Percentiles rank a stretch among this genome's conserved stretches.
Conservation (phyloP, 2,329 filamentous ascomycete genomes). For the Phialemoniopsis sp. region DNA sequence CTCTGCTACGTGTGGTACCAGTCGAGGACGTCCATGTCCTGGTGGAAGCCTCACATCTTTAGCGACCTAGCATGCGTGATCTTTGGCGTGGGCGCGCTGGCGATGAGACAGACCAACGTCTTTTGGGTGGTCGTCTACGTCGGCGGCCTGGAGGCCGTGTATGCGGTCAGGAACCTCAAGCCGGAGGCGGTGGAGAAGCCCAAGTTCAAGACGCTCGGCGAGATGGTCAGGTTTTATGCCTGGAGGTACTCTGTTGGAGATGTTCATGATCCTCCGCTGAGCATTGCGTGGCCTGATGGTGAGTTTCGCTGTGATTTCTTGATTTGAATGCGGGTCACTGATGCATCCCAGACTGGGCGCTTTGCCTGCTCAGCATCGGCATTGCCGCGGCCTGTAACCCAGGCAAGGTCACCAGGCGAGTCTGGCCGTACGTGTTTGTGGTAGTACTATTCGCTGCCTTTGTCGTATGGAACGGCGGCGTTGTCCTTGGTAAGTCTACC, state of each 20-base stretch:
- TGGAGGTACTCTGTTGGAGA: slow-evolving; percentile 44
- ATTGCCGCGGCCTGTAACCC: slow-evolving; percentile 52
- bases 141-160: slow-evolving; percentile 55
- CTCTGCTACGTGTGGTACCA: slow-evolving; percentile 49
- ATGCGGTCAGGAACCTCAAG: slow-evolving; percentile 32
- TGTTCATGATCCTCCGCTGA: slow-evolving; percentile 50
- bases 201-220: slow-evolving; percentile 20
- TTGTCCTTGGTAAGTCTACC: slow-evolving; percentile 70
- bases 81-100: slow-evolving; percentile 62
- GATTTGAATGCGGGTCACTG: not conserved
- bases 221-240: slow-evolving; percentile 30
- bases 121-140: slow-evolving; percentile 88
- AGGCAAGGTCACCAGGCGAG: slow-evolving; percentile 33
- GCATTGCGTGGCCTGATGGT: slow-evolving; percentile 46
- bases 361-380: slow-evolving; percentile 59
- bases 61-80: slow-evolving; percentile 42
- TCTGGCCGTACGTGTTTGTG: slow-evolving; percentile 59
- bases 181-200: slow-evolving; percentile 17
- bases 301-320: slow-evolving; percentile 12
- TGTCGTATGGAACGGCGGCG: slow-evolving; percentile 81
- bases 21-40: not conserved
- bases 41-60: slow-evolving; percentile 18
- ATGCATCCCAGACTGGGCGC: slow-evolving; percentile 40
- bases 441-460: slow-evolving; percentile 68
- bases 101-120: slow-evolving; percentile 91